These are phyloP conservation scores for Hyphodiscus sp. DNA, from an alignment of 2,329 filamentous ascomycete genomes.

Conservation along the genomic window DNA sequence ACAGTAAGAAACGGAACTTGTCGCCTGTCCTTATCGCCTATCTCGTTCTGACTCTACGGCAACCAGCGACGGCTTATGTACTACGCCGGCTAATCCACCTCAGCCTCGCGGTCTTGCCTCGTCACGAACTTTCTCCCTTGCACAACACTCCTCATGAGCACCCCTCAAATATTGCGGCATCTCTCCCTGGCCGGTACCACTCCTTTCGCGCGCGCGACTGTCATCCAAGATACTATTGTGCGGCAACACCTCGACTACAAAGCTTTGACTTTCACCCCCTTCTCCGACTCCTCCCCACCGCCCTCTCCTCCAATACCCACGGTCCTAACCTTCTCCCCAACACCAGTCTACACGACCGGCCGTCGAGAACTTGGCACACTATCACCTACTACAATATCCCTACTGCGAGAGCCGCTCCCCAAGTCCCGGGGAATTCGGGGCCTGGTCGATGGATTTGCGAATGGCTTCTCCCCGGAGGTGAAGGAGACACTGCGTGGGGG, in stretches of 20 bases:
- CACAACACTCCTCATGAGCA: constrained; percentile 1
- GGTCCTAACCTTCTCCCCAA: constrained; percentile 75
- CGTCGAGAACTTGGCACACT: constrained; percentile 62
- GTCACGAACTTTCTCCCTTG: background rate
- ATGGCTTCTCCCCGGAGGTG: constrained; percentile 14
- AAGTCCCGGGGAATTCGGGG: background rate
- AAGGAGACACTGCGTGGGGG: constrained; percentile 62
- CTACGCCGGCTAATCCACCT: background rate
- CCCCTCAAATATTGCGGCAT: constrained; percentile 42
- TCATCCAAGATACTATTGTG: constrained; percentile 51
- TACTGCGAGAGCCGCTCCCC: constrained; percentile 30
- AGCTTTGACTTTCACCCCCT: constrained; percentile 23
- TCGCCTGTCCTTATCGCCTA: too few species aligned
- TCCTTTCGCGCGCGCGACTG: constrained; percentile 47
- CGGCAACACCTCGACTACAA: constrained; percentile 55
- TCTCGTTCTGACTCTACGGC: background rate
- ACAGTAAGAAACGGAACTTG: background rate
- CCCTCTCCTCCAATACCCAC: constrained; percentile 50
- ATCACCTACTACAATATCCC: constrained; percentile 37
- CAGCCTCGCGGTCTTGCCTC: background rate
- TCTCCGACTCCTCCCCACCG: constrained; percentile 22
- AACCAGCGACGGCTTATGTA: background rate
- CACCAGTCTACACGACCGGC: constrained; percentile 83
- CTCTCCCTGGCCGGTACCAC: constrained; percentile 49
- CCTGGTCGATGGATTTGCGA: background rate